phyloP scores from a whole-genome alignment of 208 protist species.

The Trypanosomatidae sp. region DNA sequence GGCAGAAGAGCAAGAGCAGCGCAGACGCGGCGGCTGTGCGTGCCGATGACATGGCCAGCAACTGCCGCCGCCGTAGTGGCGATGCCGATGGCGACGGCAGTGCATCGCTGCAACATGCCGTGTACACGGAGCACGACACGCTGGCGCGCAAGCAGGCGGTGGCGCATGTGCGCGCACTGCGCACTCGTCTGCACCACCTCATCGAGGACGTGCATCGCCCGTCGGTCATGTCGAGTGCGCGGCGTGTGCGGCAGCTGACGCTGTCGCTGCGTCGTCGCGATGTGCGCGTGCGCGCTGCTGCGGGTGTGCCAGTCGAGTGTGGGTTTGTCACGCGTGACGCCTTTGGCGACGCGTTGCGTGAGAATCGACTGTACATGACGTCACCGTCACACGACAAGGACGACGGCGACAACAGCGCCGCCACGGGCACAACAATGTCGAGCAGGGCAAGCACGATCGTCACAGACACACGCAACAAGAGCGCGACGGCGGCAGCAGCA shows the following conservation, averaged over 20 bases:
- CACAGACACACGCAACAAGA: no score
- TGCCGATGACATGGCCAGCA: no score
- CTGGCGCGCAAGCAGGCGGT: constrained; percentile 28
- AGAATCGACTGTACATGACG: constrained; percentile 58
- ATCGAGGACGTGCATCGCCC: constrained; percentile 28
- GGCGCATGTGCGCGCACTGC: constrained; percentile 12
- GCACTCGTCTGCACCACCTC: constrained; percentile 17
- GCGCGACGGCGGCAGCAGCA: no score
- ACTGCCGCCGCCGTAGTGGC: no score
- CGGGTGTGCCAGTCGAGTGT: constrained; percentile 6
- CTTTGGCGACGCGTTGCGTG: constrained; percentile 37
- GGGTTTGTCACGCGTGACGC: constrained; percentile 27
- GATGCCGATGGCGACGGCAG: constrained; percentile 12
- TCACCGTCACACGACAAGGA: no score
- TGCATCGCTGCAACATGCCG: constrained; percentile 5
- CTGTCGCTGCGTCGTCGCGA: constrained; percentile 21
- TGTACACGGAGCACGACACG: constrained; percentile 25
- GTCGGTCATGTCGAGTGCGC: constrained; percentile 11
- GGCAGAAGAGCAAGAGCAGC: no score
- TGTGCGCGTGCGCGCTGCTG: constrained; percentile 16
- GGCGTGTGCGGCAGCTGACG: no score
- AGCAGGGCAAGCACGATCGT: no score
- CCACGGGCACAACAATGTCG: no score
- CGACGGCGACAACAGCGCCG: no score
- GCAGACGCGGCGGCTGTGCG: no score